Base-by-base conservation (phyloP, 495 filamentous ascomycete species). In the Penicillium pancosmium region DNA sequence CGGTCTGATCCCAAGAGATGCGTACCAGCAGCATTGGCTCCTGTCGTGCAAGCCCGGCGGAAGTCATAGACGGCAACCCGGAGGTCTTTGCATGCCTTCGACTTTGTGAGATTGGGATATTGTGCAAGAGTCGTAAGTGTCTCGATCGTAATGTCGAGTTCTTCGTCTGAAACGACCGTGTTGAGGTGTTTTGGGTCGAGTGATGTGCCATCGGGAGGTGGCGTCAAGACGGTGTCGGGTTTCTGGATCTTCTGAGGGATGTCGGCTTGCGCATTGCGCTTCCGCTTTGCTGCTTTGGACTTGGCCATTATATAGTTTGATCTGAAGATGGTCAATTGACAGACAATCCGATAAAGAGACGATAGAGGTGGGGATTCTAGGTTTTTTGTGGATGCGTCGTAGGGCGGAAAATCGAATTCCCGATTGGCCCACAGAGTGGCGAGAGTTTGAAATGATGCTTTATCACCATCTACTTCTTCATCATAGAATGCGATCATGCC, bases 71-170 rank as follows among this genome's bases (percentile, higher is more conserved):
- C 71, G 11, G 73, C 73, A 13, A 65, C 67, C 35, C 73, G 70
- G 15, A 76, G 68, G 31, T 76, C 73, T 52, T 73, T 74, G 66
- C 73, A 76, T 55, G 67, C 69, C 54, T 76, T 76, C 5, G 71
- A 76, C 54, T 76, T 76, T 15, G 68, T 74, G 49, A 76, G 43
- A 50, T 48, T 61, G 49, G 73, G 73, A 31, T 72, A 70, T 65
- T 74, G 59, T n/a, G 73, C 59, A 51, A 76, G 73, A 3, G 73
- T 59, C 5, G 55, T 66, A 49, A 76, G 73, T 5, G 73, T 74
- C 35, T 76, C 73, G 18, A 74, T 68, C 18, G 73, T 72, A 57
- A 71, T 69, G 15, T 76, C 71, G 35, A 76, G 67, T 35, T 76
- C 73, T 54, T 76, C 71, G 52, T 72, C 72, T 8, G 68, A 54